Base-by-base conservation (phyloP, 108 stramenopile species). In the Pseudonitzschia multistriata region DNA sequence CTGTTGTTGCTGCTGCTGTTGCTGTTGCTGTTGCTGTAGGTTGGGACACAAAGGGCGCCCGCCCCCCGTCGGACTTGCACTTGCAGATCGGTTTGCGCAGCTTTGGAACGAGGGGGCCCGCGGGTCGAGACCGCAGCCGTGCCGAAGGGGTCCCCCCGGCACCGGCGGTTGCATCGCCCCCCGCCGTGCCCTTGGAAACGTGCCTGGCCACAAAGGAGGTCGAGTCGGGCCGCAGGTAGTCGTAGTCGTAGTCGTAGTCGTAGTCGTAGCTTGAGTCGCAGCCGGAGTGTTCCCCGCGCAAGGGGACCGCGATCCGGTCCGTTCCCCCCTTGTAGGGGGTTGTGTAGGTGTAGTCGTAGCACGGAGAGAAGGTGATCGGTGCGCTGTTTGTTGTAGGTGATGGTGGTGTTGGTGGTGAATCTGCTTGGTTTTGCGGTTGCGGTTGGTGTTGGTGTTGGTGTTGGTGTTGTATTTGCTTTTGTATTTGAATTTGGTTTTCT, bases 41-140 rank as follows among this genome's bases (percentile, higher is more conserved):
- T 8, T 8, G 8, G 34, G 31, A 33, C 31, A 59, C 57, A 0
- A 59, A 0, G 31, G 57, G 57, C 29, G 29, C 31, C n/a, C 57
- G 29, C 19, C 57, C 57, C n/a, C 57, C 57, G 19, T 59, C 57
- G 29, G 28, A 6, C 34, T 59, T 59, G 22, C 57, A 59, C 34
- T 59, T 59, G 34, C 57, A 59, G n/a, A 59, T 59, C n/a, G 57
- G 57, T 33, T 59, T 59, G 15, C 57, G 57, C n/a, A 59, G n/a
- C 17, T 33, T 30, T n/a, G n/a, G n/a, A n/a, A n/a, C n/a, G n/a
- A n/a, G n/a, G n/a, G n/a, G n/a, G n/a, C n/a, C n/a, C n/a, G n/a
- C n/a, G n/a, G n/a, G n/a, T n/a, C n/a, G n/a, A n/a, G n/a, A n/a
- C n/a, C n/a, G n/a, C n/a, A n/a, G n/a, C n/a, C n/a, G n/a, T n/a